A percentile compares a stretch with the other conserved stretches of the same genome.
phyloP scores from a whole-genome alignment of 2,329 filamentous ascomycete genomes.

The Ascochyta viciae-villosae region DNA sequence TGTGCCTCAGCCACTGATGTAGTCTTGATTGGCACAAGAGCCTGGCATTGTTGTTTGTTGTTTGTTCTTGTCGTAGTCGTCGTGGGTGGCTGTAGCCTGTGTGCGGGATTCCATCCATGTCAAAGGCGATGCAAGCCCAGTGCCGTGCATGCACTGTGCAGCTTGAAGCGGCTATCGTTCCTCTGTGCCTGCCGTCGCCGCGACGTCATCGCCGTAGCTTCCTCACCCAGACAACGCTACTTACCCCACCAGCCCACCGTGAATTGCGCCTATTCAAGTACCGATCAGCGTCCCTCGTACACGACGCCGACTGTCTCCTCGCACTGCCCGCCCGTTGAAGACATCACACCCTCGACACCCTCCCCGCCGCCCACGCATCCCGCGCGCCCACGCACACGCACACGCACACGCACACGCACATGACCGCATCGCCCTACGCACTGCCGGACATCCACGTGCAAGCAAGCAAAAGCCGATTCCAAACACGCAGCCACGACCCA shows the following conservation, averaged over 20 bases:
- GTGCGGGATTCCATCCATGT: conserved; percentile 7
- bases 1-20: neutral
- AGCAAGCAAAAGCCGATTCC: conserved; percentile 9
- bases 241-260: conserved; percentile 14
- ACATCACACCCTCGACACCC: neutral
- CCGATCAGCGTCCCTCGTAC: conserved; percentile 6
- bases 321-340: neutral
- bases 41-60: too few species aligned
- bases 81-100: too few species aligned
- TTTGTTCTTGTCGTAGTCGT: neutral
- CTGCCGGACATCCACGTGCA: conserved; percentile 21
- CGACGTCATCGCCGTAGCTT: conserved; percentile 12
- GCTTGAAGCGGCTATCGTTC: conserved; percentile 6
- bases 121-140: conserved; percentile 5
- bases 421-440: conserved; percentile 7
- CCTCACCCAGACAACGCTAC: conserved; percentile 15
- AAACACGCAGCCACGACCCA: conserved; percentile 9
- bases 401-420: neutral
- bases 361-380: conserved; percentile 1
- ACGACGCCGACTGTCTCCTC: conserved; percentile 8
- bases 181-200: neutral
- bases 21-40: neutral
- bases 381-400: neutral
- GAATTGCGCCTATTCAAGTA: conserved; percentile 15
- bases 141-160: conserved; percentile 5